phyloP scores from a whole-genome alignment of 495 filamentous ascomycete species.

The Paragyromitra xinjiangensis region DNA sequence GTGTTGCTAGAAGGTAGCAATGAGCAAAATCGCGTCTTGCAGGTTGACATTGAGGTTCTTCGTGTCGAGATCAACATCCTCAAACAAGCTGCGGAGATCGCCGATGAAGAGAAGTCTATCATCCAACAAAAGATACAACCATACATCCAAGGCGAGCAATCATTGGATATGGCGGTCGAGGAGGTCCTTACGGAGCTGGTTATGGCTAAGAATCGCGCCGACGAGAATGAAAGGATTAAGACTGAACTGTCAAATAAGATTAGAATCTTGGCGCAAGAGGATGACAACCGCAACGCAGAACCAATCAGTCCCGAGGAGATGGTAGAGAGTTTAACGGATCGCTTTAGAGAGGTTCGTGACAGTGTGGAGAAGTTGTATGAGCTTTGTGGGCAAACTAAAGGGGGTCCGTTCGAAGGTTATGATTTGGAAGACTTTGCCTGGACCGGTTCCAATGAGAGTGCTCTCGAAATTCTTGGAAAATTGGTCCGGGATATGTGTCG shows the following conservation, averaged over 20 bases:
- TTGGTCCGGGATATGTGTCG: constrained; percentile 43
- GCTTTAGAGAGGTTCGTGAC: constrained; percentile 50
- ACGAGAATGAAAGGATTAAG: constrained; percentile 50
- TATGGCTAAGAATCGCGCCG: constrained; percentile 55
- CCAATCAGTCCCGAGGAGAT: constrained; percentile 51
- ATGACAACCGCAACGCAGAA: constrained; percentile 26
- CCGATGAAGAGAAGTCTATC: constrained; percentile 52
- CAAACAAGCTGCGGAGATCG: constrained; percentile 35
- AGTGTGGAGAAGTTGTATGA: constrained; percentile 48
- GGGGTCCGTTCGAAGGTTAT: constrained; percentile 42
- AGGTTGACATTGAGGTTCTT: constrained; percentile 36
- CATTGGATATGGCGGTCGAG: constrained; percentile 57
- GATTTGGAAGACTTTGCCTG: constrained; percentile 51
- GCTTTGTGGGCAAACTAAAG: constrained; percentile 8
- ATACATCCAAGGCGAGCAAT: constrained; percentile 51
- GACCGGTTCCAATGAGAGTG: constrained; percentile 53
- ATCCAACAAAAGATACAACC: constrained; percentile 56
- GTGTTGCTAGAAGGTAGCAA: constrained; percentile 41
- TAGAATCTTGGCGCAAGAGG: constrained; percentile 48
- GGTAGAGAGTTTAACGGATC: constrained; percentile 53
- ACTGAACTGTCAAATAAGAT: constrained; percentile 52
- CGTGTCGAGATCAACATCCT: constrained; percentile 31
- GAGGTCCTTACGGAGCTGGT: constrained; percentile 56
- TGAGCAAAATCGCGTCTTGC: constrained; percentile 27
- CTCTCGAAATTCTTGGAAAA: constrained; percentile 40